Evolutionary conservation across 208 protist genomes (phyloP), one percentile per base, ranked within the genome.

Genomic region (Trypanosoma scelopori): DNA sequence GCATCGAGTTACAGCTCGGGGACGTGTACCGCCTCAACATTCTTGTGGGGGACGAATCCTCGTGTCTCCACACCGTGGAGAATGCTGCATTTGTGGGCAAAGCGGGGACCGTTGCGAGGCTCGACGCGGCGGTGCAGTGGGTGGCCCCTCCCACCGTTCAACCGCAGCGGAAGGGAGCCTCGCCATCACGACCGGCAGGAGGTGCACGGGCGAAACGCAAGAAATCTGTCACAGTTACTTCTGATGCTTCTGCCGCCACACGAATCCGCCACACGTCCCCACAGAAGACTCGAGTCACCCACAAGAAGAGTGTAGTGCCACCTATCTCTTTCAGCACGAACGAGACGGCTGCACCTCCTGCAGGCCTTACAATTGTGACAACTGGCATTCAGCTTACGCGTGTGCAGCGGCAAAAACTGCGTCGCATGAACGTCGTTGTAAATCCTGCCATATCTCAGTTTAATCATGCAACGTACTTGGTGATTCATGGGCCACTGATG

Each of bases 371-470:
- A 30, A 48, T 93, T 60, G 83, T 82, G 41, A 93, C 87, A 1
- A 93, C 83, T 15, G 84, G 84, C 1, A 60, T 93, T 28, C 72
- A 66, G 7, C 69, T 91, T 22, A 78, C 68, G 30, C 35, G 46
- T 15, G 27, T 32, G 25, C 71, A 83, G 30, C 58, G 74, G 60
- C 13, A 22, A 12, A 67, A 57, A 3, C 51, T 80, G 18, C 51
- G 61, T 16, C 35, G n/a, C 4, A 30, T 82, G n/a, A 78, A 79
- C 7, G 62, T 85, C 32, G 27, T 78, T 0, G 63, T 89, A 7
- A 93, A 93, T 58, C 87, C 87, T 4, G 37, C 45, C 12, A 65
- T 82, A 3, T 55, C 60, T 13, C 56, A 79, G 28, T 83, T 76
- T 12, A 23, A 35, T 3, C 51, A 68, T 43, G 84, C 79, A 1